Base-by-base conservation (phyloP, 2,329 filamentous ascomycete species). In the Purpureocillium takamizusanense region DNA sequence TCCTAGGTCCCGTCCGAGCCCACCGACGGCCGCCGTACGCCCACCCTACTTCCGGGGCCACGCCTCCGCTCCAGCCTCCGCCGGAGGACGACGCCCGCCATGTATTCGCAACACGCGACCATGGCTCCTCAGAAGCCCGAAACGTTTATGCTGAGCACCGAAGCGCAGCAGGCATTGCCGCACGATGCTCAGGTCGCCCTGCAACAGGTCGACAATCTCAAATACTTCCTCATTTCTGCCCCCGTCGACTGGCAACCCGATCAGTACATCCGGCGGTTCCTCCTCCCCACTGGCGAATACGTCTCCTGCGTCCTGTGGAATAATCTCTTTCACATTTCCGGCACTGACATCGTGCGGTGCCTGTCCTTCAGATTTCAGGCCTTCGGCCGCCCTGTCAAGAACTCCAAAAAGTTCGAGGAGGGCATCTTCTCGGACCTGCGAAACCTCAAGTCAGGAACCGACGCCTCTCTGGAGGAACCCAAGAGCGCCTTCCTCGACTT, bases 361-460 rank as follows among this genome's bases (percentile, higher is more conserved):
- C 77, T 98, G 33, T 94, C 92, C 7, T 98, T 98, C 70, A 78
- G 92, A 59, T 98, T 98, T 69, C 92, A 97, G 69, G 92, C 92
- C 37, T 98, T 98, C 59, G 92, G 92, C 53, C 86, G 92, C 41
- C 92, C 92, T 1, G 92, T 98, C 45, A 97, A 95, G 75, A 98
- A 98, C 72, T 94, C 90, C 31, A 98, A 98, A 72, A 98, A 98
- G 66, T 98, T 98, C 58, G 92, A 98, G 66, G 92, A 98, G 66
- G 92, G 92, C 51, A 97, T 98, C 66, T 98, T 98, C 67, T 98
- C 92, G 32, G 92, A 98, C 61, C 71, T 98, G 60, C 86, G 92
- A 63, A 98, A 98, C 63, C 76, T 98, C 51, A 98, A 98, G 69
- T 94, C 92, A 17, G 92, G 92, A 48, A 97, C 90, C 53, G 92